Evolutionary conservation across 257 asterid genomes (phyloP).

Genomic region (Ilex aquifolium): DNA sequence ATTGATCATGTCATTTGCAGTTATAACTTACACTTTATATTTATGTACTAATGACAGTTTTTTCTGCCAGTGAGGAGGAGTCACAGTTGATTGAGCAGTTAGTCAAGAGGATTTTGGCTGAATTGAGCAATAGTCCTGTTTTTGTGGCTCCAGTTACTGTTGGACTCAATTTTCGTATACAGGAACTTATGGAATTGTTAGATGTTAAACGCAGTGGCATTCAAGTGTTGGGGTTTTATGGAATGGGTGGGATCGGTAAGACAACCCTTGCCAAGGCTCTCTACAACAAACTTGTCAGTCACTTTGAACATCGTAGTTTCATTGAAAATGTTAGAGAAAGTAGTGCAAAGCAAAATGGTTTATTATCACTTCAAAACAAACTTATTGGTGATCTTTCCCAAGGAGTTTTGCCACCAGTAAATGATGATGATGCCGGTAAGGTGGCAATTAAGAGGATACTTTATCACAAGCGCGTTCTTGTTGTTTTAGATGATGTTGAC

Average conservation of each 20-base stretch:
- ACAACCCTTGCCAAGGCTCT: slow-evolving; percentile 25
- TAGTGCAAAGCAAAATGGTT: slow-evolving; percentile 12
- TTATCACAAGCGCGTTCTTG: slow-evolving; percentile 11
- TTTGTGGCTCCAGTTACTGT: slow-evolving; percentile 25
- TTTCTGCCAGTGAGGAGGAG: slow-evolving; percentile 20
- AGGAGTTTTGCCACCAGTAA: neutral
- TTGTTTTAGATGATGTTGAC: slow-evolving; percentile 30
- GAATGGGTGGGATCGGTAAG: slow-evolving; percentile 39
- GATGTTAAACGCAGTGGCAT: slow-evolving; percentile 14
- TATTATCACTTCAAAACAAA: slow-evolving; percentile 16
- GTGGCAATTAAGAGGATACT: slow-evolving; percentile 4
- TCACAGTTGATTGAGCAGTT: slow-evolving; percentile 11
- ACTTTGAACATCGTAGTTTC: slow-evolving; percentile 24
- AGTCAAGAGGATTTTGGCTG: slow-evolving; percentile 10
- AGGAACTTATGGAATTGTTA: slow-evolving; percentile 10
- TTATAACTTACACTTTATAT: no score
- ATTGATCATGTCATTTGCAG: no score
- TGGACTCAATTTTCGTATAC: slow-evolving; percentile 21
- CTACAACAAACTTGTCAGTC: slow-evolving; percentile 8
- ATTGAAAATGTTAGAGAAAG: slow-evolving; percentile 20
- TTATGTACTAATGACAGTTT: no score
- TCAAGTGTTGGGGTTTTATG: slow-evolving; percentile 15
- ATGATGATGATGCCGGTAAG: slow-evolving; percentile 5
- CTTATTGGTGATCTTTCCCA: slow-evolving; percentile 23
- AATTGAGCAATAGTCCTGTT: slow-evolving; percentile 23